Percentiles rank a stretch among this genome's conserved stretches.
Conservation (phyloP, 78 protist species). For the Speleostelium caveatum region DNA sequence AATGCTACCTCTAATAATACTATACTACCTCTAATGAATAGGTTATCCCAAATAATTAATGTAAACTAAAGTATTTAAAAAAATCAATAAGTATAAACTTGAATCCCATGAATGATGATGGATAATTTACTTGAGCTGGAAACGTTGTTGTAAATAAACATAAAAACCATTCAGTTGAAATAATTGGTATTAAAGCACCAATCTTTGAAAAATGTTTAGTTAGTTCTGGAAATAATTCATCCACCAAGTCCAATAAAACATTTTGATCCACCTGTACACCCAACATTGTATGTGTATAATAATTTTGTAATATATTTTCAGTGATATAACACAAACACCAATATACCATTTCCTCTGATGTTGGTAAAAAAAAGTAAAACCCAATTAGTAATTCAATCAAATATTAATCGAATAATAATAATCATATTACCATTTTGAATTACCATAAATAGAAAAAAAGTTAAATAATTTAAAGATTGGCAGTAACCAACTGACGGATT, state of each 20-base stretch:
- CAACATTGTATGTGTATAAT: slow-evolving; percentile 60
- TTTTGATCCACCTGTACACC: slow-evolving; percentile 72
- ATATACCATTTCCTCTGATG: slow-evolving; percentile 53
- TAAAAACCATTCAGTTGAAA: slow-evolving; percentile 72
- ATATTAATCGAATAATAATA: neutral
- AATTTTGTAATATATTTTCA: slow-evolving; percentile 46
- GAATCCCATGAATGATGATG: neutral
- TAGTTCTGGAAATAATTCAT: slow-evolving; percentile 66
- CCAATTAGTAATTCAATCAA: neutral
- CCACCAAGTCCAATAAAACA: slow-evolving; percentile 44
- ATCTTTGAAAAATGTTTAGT: slow-evolving; percentile 24
- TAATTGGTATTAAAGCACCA: slow-evolving; percentile 40
- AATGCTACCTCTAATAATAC: slow-evolving; percentile 62
- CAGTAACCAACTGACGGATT: slow-evolving; percentile 72
- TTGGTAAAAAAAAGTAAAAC: neutral
- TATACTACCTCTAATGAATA: slow-evolving; percentile 45
- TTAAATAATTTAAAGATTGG: slow-evolving; percentile 70
- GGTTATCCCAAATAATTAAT: slow-evolving; percentile 72
- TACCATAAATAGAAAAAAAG: slow-evolving; percentile 52
- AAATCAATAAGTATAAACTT: neutral
- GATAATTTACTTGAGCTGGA: slow-evolving; percentile 37
- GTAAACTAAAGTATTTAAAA: slow-evolving; percentile 2
- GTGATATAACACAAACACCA: slow-evolving; percentile 70
- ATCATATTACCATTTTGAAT: slow-evolving; percentile 42
- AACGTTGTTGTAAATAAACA: slow-evolving; percentile 56